phyloP scores from a whole-genome alignment of 805 yeast genomes.

The Kodamaea hsintzibuensis region DNA sequence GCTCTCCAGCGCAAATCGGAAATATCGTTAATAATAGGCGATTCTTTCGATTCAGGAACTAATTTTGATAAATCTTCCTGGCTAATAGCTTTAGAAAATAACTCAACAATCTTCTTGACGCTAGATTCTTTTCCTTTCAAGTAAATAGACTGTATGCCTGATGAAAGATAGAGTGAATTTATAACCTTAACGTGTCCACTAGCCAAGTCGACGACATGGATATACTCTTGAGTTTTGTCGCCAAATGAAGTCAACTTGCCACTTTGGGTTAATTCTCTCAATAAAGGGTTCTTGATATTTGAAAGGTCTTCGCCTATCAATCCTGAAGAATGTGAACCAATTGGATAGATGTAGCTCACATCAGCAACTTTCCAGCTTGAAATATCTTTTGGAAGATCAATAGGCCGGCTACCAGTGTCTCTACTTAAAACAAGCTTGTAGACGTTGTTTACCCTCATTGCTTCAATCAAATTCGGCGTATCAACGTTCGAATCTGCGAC shows the following conservation, averaged over 20 bases:
- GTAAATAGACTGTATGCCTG: neutral
- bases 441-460: constrained; percentile 49
- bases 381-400: constrained; percentile 43
- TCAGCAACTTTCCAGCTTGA: constrained; percentile 54
- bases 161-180: constrained; percentile 29
- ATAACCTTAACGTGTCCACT: constrained; percentile 75
- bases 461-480: constrained; percentile 61
- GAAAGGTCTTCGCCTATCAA: constrained; percentile 78
- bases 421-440: constrained; percentile 68
- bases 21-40: constrained; percentile 70
- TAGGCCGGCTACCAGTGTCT: constrained; percentile 84
- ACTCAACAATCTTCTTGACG: neutral
- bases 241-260: neutral
- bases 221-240: constrained; percentile 67
- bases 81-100: constrained; percentile 67
- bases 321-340: constrained; percentile 85
- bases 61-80: constrained; percentile 36
- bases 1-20: constrained; percentile 79
- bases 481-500: constrained; percentile 82
- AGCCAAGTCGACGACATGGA: constrained; percentile 80
- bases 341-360: constrained; percentile 78
- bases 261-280: constrained; percentile 73
- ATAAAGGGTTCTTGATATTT: constrained; percentile 73
- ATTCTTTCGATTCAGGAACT: constrained; percentile 49
- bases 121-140: neutral